Base-by-base conservation (phyloP, 140 eudicot species). In the Bidens hawaiensis region DNA sequence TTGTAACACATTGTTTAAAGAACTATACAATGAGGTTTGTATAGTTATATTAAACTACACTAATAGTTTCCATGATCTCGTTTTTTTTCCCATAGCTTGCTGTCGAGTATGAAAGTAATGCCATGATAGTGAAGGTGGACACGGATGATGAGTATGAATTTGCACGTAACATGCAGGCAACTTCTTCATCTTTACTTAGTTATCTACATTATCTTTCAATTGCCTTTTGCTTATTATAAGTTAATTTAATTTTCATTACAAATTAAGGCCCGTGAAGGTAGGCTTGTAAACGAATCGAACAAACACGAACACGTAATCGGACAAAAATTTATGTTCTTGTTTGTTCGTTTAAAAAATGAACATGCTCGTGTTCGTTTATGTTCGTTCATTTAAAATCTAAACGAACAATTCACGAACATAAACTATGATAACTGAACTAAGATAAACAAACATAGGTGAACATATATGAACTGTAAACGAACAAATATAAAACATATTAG, bases 91-190 rank as follows among this genome's bases (percentile, higher is more conserved):
- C 40, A 52, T 88, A 93, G 99, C 89, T 93, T 64, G 96, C 99
- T 30, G 96, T 93, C 27, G 99, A 93, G 70, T 87, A 93, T 51
- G 96, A 88, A 79, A 88, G 70, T 70, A 84, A 81, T 49, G 93
- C 89, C 22, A 40, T 88, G 59, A 81, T 93, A 22, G 94, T 93
- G 79, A 93, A 93, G 80, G 99, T 93, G 15, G 95, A 93, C 62
- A 93, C 99, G 3, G 99, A 93, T 36, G 96, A 93, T 45, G 99
- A 93, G 76, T 93, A 87, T 58, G 96, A 88, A 78, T 93, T 93
- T 70, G 94, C 99, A 24, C 89, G 74, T 26, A 94, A 93, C 67
- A 93, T 93, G 99, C 99, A 93, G 96, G 99, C 79, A 81, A 67
- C 23, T 21, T 36, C 14, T 31, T 56, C 23, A 17, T 60, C 33